Conservation (phyloP, 2,329 filamentous ascomycete species). For the Botryotinia convoluta region DNA sequence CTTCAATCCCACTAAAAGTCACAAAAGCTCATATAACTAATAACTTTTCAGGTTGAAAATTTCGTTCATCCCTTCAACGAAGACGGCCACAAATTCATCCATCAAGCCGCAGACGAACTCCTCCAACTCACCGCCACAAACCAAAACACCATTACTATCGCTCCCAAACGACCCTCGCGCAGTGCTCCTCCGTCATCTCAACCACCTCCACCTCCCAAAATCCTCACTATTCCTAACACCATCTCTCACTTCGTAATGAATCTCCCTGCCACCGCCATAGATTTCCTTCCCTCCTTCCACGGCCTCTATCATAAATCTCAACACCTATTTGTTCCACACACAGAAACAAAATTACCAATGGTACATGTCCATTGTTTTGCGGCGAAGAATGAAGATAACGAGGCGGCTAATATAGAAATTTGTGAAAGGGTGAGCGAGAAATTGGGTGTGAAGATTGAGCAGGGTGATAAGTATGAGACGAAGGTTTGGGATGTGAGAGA, state of each 20-base stretch:
- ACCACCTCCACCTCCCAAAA: slow-evolving; percentile 40
- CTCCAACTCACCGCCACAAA: slow-evolving; percentile 48
- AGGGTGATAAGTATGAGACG: slow-evolving; percentile 44
- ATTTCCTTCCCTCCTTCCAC: slow-evolving; percentile 73
- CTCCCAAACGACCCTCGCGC: slow-evolving; percentile 41
- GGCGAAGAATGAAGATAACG: slow-evolving; percentile 73
- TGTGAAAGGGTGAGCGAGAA: slow-evolving; percentile 60
- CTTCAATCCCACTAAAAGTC: not conserved
- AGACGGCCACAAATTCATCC: slow-evolving; percentile 81
- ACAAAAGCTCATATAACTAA: slow-evolving; percentile 12
- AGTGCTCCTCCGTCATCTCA: slow-evolving; percentile 29
- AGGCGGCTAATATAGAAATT: slow-evolving; percentile 60
- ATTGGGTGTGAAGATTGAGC: slow-evolving; percentile 43
- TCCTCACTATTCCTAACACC: slow-evolving; percentile 62
- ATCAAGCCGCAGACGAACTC: slow-evolving; percentile 60
- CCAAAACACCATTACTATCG: slow-evolving; percentile 54
- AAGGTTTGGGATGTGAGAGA: slow-evolving; percentile 72
- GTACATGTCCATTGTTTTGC: slow-evolving; percentile 96
- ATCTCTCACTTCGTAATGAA: slow-evolving; percentile 99
- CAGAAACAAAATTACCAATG: slow-evolving; percentile 64
- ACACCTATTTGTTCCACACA: slow-evolving; percentile 60
- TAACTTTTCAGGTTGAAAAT: slow-evolving; percentile 49
- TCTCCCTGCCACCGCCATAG: slow-evolving; percentile 82
- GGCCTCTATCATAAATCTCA: slow-evolving; percentile 77
- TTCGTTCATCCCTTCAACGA: slow-evolving; percentile 79